Conservation (phyloP, 805 yeast genomes). For the Pichia nanzhaoensis region DNA sequence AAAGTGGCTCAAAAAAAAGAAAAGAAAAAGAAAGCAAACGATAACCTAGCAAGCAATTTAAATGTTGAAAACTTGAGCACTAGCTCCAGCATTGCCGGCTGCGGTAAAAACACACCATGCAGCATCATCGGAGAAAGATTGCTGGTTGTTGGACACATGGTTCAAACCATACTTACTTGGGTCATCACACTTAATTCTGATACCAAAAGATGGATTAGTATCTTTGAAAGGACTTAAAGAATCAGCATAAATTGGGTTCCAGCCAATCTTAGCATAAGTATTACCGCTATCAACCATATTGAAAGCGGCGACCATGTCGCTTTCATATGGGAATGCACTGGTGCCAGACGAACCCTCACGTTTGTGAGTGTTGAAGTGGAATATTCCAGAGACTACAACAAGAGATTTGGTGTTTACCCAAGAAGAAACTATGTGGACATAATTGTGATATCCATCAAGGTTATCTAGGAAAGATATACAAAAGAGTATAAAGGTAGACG, state of each 20-base stretch:
- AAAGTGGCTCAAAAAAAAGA: too few relatives aligned
- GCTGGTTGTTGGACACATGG: conserved; percentile 36
- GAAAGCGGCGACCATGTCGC: conserved; percentile 59
- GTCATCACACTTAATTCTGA: conserved; percentile 68
- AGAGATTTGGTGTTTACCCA: too few relatives aligned
- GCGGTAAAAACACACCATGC: conserved; percentile 85
- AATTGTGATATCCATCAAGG: too few relatives aligned
- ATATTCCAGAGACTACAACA: too few relatives aligned
- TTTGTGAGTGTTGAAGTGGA: too few relatives aligned
- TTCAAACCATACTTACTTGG: conserved; percentile 52
- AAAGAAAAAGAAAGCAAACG: neutral
- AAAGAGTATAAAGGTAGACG: too few relatives aligned
- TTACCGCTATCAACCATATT: conserved; percentile 64
- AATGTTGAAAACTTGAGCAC: conserved; percentile 59
- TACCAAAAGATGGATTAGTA: conserved; percentile 58
- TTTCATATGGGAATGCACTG: conserved; percentile 58
- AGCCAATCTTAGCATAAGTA: conserved; percentile 79
- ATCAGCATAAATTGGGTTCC: conserved; percentile 84
- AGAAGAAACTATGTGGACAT: too few relatives aligned
- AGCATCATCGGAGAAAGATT: conserved; percentile 42
- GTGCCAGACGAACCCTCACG: neutral
- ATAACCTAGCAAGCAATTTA: conserved; percentile 6
- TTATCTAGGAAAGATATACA: too few relatives aligned
- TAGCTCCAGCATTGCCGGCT: conserved; percentile 52
- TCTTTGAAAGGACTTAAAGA: conserved; percentile 45